A percentile compares a stretch with the other conserved stretches of the same genome.
These are phyloP conservation scores for Talaromyces sp. DNA, from an alignment of 2,329 filamentous ascomycete species.

Conservation along the genomic window DNA sequence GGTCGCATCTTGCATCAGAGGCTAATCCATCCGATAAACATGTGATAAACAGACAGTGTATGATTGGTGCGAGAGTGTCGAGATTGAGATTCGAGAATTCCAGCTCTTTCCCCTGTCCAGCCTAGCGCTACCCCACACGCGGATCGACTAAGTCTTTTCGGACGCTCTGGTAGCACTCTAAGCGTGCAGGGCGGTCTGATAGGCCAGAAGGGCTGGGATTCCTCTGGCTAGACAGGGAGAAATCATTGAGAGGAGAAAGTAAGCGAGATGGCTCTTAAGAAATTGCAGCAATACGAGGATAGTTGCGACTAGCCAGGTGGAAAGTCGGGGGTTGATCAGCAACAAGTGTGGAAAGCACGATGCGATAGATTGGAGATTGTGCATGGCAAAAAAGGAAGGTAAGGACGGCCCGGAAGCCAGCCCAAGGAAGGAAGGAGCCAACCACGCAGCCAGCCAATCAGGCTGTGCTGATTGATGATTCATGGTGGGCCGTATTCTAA, in stretches of 20 bases:
- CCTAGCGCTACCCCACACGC: background rate
- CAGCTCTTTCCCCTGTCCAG: background rate
- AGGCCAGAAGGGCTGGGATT: background rate
- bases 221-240: background rate
- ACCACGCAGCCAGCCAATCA: background rate
- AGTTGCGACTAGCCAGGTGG: background rate
- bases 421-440: slow-evolving; percentile 1
- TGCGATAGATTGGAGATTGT: too few relatives aligned
- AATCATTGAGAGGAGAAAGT: background rate
- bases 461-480: background rate
- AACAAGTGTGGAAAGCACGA: background rate
- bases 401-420: background rate
- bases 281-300: background rate
- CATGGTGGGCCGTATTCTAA: too few relatives aligned
- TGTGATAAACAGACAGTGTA: background rate
- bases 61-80: background rate
- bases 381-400: background rate
- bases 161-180: background rate
- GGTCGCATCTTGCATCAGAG: background rate
- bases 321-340: background rate
- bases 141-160: background rate
- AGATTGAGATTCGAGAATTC: background rate
- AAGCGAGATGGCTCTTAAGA: background rate
- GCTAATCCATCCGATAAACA: background rate
- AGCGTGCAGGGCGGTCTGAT: background rate